Evolutionary conservation across 345 rosid species (phyloP), one percentile per base, ranked within the genome.

Genomic region (Garcia nutans): DNA sequence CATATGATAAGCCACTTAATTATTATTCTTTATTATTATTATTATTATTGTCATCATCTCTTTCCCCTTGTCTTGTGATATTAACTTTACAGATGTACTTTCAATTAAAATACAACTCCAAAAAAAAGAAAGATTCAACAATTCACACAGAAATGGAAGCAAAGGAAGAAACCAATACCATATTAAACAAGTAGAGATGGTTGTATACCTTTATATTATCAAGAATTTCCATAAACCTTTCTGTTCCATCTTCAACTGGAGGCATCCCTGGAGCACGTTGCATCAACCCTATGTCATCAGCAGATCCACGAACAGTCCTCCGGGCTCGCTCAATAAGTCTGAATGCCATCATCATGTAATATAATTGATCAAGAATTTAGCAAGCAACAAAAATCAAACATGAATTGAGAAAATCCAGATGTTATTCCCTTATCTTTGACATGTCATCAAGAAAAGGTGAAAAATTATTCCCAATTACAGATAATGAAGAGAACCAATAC

Each of bases 261-360:
- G 99, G 97, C 92, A 93, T 88, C 77, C 81, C 86, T 20, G 88
- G 85, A 80, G 80, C 90, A 37, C 79, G 83, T 68, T 89, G 89
- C 78, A 96, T 85, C 99, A 98, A 96, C 74, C 99, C 98, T 80
- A 96, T 88, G 84, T 96, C 99, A 81, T 92, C 93, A 57, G 97
- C 98, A 7, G 99, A 93, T 59, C 99, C 99, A 59, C 90, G 95
- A 77, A 96, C 97, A 50, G 97, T 96, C 84, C 90, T 92, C 75
- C 93, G 83, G 54, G 94, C 97, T 24, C 93, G 88, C 77, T 96
- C 98, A 75, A 96, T 78, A 75, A 96, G 96, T 80, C 99, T 96
- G 85, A 73, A 74, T 59, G 24, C 44, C 76, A 70, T 60, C 74
- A 68, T 19, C 76, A 73, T 19, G 26, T 41, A 15, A 55, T 69